Base-by-base conservation (phyloP, 441 rosid species). In the Brassica hybrid region DNA sequence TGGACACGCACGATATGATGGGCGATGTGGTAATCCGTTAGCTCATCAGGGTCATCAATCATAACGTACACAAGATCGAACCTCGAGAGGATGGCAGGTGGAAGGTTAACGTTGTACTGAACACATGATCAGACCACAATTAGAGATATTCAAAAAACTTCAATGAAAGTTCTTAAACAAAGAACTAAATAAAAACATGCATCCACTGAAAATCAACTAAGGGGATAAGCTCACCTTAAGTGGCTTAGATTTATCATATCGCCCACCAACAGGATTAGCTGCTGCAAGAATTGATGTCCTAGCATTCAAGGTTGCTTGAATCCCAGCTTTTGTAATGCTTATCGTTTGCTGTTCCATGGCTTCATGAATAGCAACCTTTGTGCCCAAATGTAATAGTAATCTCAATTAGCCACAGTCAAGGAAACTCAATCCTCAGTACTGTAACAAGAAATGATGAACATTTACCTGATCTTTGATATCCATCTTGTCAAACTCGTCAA, bases 321-420 rank as follows among this genome's bases (percentile, higher is more conserved):
- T 95, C 74, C 99, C 99, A 18, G 98, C 99, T 89, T 95, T 95
- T 16, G 98, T 95, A 75, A 95, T 95, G 88, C 99, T 95, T 82
- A 95, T 95, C 5, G 99, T 95, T 83, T 95, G 98, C 78, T 95
- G 99, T 71, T 95, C 99, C 99, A 95, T 95, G n/a, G 99, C 99
- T 88, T 95, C 99, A 72, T 95, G 98, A 84, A 95, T 95, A 67
- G 99, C 99, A 83, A 91, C 99, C 99, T 94, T 79, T 21, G 43
- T 78, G 63, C 65, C 48, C 74, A 82, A 72, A 69, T 13, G 13
- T 27, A 9, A 11, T 14, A 58, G 62, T 58, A 58, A 58, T 58
- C 62, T 10, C 32, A 58, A 19, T 59, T 6, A 59, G 32, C 14
- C 14, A 59, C 1, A 23, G 16, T 12, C n/a, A 7, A 75, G 14